Percentiles rank a stretch among this genome's conserved stretches.
Evolutionary conservation across 2,329 filamentous ascomycete genomes (phyloP).

Genomic region (Penicillium hesseltinei): DNA sequence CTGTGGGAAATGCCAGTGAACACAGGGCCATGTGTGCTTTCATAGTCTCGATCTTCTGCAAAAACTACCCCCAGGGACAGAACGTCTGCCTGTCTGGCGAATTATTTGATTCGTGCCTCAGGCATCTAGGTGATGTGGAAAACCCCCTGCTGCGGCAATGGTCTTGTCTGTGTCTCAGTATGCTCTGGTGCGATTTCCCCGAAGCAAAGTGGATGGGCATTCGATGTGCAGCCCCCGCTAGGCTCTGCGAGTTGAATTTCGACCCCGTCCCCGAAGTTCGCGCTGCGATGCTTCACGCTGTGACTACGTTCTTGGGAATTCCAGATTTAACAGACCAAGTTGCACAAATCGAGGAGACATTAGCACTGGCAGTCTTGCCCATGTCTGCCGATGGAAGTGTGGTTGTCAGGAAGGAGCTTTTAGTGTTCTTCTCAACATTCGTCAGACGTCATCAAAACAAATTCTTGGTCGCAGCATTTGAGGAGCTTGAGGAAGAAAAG

Average conservation of each 20-base stretch:
- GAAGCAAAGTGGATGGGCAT: slow-evolving; percentile 98
- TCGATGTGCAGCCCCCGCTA: slow-evolving; percentile 76
- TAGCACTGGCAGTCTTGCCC: slow-evolving; percentile 83
- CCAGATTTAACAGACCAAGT: slow-evolving; percentile 89
- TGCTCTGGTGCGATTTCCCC: slow-evolving; percentile 85
- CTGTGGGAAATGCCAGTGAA: slow-evolving; percentile 83
- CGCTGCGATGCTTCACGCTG: slow-evolving; percentile 86
- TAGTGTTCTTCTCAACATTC: slow-evolving; percentile 92
- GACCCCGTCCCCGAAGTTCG: slow-evolving; percentile 91
- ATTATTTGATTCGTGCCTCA: slow-evolving; percentile 82
- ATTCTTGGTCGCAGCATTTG: slow-evolving; percentile 86
- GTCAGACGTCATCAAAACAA: slow-evolving; percentile 87
- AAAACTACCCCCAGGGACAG: slow-evolving; percentile 87
- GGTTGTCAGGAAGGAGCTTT: slow-evolving; percentile 86
- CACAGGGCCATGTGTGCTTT: slow-evolving; percentile 99
- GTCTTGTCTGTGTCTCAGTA: slow-evolving; percentile 92
- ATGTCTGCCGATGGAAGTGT: slow-evolving; percentile 94
- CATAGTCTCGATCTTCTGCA: slow-evolving; percentile 95
- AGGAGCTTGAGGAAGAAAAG: slow-evolving; percentile 82
- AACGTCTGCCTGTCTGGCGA: slow-evolving; percentile 87
- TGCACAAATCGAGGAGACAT: slow-evolving; percentile 82
- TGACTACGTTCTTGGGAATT: slow-evolving; percentile 92
- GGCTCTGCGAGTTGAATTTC: slow-evolving; percentile 74
- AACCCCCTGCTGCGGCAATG: slow-evolving; percentile 90
- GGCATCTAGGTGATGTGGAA: slow-evolving; percentile 78